phyloP scores from a whole-genome alignment of 805 yeast genomes.

The Hanseniaspora nectarophila region DNA sequence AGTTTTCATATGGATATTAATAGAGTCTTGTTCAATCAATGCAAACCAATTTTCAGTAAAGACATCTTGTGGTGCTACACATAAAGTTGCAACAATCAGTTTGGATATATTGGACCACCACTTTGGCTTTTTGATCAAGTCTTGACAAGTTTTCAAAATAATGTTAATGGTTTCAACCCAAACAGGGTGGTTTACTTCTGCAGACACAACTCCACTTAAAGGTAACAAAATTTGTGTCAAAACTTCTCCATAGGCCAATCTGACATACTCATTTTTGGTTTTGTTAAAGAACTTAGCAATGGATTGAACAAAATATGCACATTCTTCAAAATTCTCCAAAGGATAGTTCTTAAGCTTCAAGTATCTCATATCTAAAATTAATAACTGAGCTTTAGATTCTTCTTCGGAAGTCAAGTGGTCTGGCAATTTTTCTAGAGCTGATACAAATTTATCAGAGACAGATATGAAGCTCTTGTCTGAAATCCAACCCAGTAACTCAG shows the following conservation, averaged over 20 bases:
- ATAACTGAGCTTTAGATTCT: constrained; percentile 54
- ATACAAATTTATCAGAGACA: constrained; percentile 87
- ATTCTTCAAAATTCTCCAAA: constrained; percentile 78
- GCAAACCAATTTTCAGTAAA: constrained; percentile 63
- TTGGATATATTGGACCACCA: constrained; percentile 60
- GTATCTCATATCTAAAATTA: constrained; percentile 87
- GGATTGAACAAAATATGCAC: constrained; percentile 80
- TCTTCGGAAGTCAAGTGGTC: constrained; percentile 35
- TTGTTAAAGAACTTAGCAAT: constrained; percentile 68
- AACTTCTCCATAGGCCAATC: constrained; percentile 76
- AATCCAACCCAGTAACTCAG: constrained; percentile 82
- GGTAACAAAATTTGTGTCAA: constrained; percentile 64
- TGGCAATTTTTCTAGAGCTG: constrained; percentile 79
- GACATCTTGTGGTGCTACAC: constrained; percentile 68
- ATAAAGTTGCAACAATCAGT: constrained; percentile 57
- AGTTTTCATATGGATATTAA: constrained; percentile 54
- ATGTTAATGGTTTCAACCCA: constrained; percentile 75
- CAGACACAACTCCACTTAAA: constrained; percentile 72
- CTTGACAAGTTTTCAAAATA: constrained; percentile 42
- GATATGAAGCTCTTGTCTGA: constrained; percentile 69
- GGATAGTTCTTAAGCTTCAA: constrained; percentile 72
- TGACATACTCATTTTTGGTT: constrained; percentile 52
- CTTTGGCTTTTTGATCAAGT: constrained; percentile 35
- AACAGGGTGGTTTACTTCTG: constrained; percentile 89
- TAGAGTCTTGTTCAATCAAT: constrained; percentile 50